phyloP scores from a whole-genome alignment of 2,329 filamentous ascomycete species.

The Ophiostoma ips region DNA sequence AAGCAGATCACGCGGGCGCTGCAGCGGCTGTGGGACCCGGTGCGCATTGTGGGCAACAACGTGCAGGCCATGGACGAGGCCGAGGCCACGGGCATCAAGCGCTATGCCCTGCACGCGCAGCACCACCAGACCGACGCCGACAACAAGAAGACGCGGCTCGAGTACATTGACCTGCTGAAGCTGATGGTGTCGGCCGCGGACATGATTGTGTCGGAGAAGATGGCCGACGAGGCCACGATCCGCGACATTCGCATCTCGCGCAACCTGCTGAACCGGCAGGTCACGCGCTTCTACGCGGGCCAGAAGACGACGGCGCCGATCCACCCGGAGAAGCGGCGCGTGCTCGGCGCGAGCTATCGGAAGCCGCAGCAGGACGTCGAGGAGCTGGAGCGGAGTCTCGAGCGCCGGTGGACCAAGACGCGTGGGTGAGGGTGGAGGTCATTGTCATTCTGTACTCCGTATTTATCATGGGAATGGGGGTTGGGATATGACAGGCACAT shows the following conservation, averaged over 20 bases:
- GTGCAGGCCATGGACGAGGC: constrained; percentile 19
- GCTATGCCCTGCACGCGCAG: constrained; percentile 5
- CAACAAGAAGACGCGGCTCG: constrained; percentile 19
- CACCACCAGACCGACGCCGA: constrained; percentile 18
- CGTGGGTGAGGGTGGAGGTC: too few species aligned
- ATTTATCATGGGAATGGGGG: too few species aligned
- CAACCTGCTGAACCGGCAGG: constrained; percentile 19
- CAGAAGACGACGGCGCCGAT: constrained; percentile 8
- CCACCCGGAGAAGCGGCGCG: constrained; percentile 6
- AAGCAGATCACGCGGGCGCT: constrained; percentile 37
- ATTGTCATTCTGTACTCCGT: too few species aligned
- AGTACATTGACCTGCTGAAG: constrained; percentile 31
- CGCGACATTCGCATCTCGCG: constrained; percentile 20
- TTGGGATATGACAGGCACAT: too few species aligned
- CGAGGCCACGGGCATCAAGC: constrained; percentile 6
- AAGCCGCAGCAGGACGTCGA: neutral
- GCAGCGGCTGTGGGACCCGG: constrained; percentile 35
- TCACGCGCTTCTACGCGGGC: constrained; percentile 17
- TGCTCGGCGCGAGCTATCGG: neutral
- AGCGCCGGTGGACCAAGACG: too few species aligned
- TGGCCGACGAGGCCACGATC: constrained; percentile 23
- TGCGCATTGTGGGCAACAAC: constrained; percentile 22
- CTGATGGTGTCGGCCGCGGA: constrained; percentile 32
- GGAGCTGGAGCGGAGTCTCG: too few species aligned
- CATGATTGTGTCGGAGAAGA: constrained; percentile 27